phyloP scores from a whole-genome alignment of 1,139 yeast species.

The Scheffersomyces lignicola region DNA sequence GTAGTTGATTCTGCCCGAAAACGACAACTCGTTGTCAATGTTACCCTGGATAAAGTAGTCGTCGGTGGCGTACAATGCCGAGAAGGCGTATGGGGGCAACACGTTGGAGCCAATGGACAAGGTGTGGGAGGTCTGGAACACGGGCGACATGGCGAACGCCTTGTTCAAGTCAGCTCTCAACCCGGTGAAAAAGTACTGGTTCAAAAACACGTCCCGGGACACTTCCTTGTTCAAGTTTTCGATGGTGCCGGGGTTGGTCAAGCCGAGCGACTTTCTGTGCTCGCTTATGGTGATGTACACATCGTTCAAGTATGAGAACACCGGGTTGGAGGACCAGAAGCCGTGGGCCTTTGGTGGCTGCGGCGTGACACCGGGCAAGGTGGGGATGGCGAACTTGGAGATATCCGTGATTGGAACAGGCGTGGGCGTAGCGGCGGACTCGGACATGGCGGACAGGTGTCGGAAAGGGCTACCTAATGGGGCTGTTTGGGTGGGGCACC shows the following conservation, averaged over 20 bases:
- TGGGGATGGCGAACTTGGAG: slow-evolving; percentile 52
- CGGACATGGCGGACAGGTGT: slow-evolving; percentile 8
- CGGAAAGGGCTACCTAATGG: neutral
- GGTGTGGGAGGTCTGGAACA: slow-evolving; percentile 96
- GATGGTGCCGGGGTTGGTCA: slow-evolving; percentile 90
- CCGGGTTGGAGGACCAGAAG: slow-evolving; percentile 85
- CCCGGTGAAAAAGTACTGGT: slow-evolving; percentile 92
- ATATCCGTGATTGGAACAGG: slow-evolving; percentile 51
- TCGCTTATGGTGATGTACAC: slow-evolving; percentile 70
- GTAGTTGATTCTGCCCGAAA: slow-evolving; percentile 88
- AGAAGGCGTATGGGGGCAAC: slow-evolving; percentile 89
- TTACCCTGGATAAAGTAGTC: slow-evolving; percentile 87
- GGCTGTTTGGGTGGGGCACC: neutral
- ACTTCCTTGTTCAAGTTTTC: slow-evolving; percentile 95
- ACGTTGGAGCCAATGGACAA: slow-evolving; percentile 85
- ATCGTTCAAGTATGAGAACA: slow-evolving; percentile 76
- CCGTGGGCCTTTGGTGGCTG: slow-evolving; percentile 51
- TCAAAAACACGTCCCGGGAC: slow-evolving; percentile 85
- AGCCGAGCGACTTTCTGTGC: slow-evolving; percentile 79
- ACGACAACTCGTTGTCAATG: slow-evolving; percentile 79
- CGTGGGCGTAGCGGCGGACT: slow-evolving; percentile 19
- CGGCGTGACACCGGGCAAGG: slow-evolving; percentile 58
- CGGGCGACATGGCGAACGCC: slow-evolving; percentile 88
- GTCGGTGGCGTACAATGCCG: slow-evolving; percentile 88
- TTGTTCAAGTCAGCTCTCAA: slow-evolving; percentile 95